phyloP scores from a whole-genome alignment of 306 rosid species.

The Senna tora region DNA sequence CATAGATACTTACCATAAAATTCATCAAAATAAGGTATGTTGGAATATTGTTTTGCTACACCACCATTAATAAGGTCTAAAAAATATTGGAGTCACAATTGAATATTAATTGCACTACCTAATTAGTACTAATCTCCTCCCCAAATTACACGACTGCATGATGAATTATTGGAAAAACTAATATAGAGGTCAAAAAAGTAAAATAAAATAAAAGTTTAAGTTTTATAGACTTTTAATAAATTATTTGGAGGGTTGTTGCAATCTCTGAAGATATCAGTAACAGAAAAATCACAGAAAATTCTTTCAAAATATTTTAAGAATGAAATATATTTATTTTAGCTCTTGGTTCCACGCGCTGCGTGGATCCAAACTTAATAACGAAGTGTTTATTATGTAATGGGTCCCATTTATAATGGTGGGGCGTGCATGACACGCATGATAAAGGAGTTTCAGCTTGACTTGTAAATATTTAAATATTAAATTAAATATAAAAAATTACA shows the following conservation, averaged over 20 bases:
- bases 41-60: background rate
- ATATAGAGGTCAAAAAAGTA: background rate
- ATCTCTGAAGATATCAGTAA: conserved; percentile 25
- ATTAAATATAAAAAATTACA: too few species aligned
- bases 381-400: background rate
- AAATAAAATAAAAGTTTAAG: background rate
- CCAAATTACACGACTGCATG: background rate
- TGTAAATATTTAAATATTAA: background rate
- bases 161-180: background rate
- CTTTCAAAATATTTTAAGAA: background rate
- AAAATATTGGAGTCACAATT: background rate
- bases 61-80: background rate
- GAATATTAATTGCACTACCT: background rate
- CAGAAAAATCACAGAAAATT: conserved; percentile 27
- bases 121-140: background rate
- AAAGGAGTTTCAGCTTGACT: conserved; percentile 13
- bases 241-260: conserved; percentile 20
- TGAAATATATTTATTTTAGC: background rate
- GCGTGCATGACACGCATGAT: conserved; percentile 40
- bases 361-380: background rate
- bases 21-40: background rate
- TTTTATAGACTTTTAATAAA: background rate
- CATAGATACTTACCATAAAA: background rate
- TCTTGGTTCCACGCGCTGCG: conserved; percentile 39
- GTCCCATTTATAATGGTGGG: conserved; percentile 7